Base-by-base conservation (phyloP, 2,329 filamentous ascomycete species). In the Biscogniauxia sp. region DNA sequence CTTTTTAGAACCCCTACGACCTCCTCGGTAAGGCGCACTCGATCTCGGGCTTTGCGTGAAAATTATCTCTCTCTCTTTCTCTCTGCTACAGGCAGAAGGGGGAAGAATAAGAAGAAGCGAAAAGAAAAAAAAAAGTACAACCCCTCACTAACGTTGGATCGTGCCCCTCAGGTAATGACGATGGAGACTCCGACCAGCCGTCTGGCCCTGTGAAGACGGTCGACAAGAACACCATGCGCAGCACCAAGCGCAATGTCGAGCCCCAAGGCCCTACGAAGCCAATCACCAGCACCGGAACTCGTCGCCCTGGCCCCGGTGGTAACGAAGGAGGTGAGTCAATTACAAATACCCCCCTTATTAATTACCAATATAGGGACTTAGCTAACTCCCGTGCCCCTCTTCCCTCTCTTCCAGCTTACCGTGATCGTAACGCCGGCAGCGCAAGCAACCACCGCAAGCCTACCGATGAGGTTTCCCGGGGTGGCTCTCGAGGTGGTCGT, bases 1-100 rank as follows among this genome's bases (percentile, higher is more conserved):
- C 37, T 63, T 52, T 50, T 25, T 70, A 98, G 95, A 99, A 99
- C 87, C 89, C 91, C 76, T 98, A 91, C 87, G 94, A 95, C 87
- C 89, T 96, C 84, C 92, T 99, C 86, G 94, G 95, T 98, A 96
- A 75, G 80, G 75, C 69, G 65, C 60, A 62, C 67, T 60, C 66
- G 62, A 54, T 61, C 62, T 61, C 62, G 64, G 52, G 2, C n/a
- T 45, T 45, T 45, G 37, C 11, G 57, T 65, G 65, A 69, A 69
- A 65, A 67, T 57, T n/a, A n/a, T n/a, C n/a, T n/a, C n/a, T n/a
- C n/a, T n/a, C n/a, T n/a, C n/a, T n/a, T n/a, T 70, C 57, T 67
- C 62, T 60, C 58, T 19, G 20, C 53, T 37, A 41, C 32, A 55
- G 25, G 41, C 15, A 3, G 15, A 45, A 45, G n/a, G 6, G 37